Evolutionary conservation across 1,284 basidiomycete species (phyloP).

Genomic region (Testicularia cyperi): DNA sequence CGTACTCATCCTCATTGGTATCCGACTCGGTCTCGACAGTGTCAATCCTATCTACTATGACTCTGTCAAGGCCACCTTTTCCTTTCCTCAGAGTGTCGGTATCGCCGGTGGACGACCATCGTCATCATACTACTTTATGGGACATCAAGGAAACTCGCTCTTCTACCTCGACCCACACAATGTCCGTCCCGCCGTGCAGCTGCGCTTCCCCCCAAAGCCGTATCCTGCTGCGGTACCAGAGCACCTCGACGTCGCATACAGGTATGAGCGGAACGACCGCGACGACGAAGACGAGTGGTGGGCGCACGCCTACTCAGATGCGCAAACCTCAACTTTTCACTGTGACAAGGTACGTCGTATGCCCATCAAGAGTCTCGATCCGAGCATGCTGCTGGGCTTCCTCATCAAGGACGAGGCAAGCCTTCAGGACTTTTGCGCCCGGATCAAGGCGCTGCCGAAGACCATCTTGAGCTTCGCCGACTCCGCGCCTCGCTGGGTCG

Average conservation of each 20-base stretch:
- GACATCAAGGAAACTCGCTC: slow-evolving; percentile 69
- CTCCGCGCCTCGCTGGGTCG: slow-evolving; percentile 79
- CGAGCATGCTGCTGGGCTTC: slow-evolving; percentile 95
- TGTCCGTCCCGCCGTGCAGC: slow-evolving; percentile 75
- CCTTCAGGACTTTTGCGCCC: slow-evolving; percentile 76
- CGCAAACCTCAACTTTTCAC: slow-evolving; percentile 84
- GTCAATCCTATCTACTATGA: slow-evolving; percentile 95
- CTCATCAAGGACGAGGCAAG: slow-evolving; percentile 77
- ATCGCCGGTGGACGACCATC: slow-evolving; percentile 93
- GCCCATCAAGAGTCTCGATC: slow-evolving; percentile 85
- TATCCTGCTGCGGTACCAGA: slow-evolving; percentile 30
- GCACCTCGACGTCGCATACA: slow-evolving; percentile 8
- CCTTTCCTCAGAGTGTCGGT: slow-evolving; percentile 90
- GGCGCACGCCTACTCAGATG: slow-evolving; percentile 67
- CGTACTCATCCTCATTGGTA: slow-evolving; percentile 82
- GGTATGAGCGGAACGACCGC: slow-evolving; percentile 7
- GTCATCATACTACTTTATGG: slow-evolving; percentile 96
- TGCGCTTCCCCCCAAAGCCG: slow-evolving; percentile 67
- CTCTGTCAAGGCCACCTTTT: slow-evolving; percentile 84
- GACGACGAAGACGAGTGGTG: slow-evolving; percentile 64
- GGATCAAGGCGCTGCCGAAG: slow-evolving; percentile 60
- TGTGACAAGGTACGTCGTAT: slow-evolving; percentile 91
- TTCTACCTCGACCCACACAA: slow-evolving; percentile 98
- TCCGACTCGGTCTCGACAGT: slow-evolving; percentile 84
- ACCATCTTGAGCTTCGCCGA: slow-evolving; percentile 64